Evolutionary conservation across 2,329 filamentous ascomycete genomes (phyloP).

Genomic region (Fusarium stilboides): DNA sequence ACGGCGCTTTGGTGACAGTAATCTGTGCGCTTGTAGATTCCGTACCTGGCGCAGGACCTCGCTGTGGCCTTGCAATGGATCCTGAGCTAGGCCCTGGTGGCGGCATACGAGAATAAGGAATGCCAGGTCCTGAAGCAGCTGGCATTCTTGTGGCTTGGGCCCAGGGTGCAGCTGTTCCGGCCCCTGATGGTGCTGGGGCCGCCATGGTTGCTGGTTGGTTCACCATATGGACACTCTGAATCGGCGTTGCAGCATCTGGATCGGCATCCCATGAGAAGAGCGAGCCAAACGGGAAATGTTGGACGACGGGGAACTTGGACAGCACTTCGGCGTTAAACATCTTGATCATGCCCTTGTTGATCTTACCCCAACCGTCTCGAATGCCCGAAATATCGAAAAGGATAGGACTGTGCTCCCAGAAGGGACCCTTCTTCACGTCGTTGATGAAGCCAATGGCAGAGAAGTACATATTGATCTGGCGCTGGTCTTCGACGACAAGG

Average conservation of each 20-base stretch:
- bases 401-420: slow-evolving; percentile 97
- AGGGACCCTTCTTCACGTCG: slow-evolving; percentile 95
- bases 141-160: slow-evolving; percentile 60
- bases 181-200: slow-evolving; percentile 38
- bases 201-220: slow-evolving; percentile 64
- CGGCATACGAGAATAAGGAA: slow-evolving; percentile 58
- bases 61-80: slow-evolving; percentile 44
- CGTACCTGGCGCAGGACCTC: slow-evolving; percentile 36
- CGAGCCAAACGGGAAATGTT: slow-evolving; percentile 90
- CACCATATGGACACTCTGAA: slow-evolving; percentile 69
- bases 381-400: slow-evolving; percentile 95
- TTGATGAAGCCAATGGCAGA: slow-evolving; percentile 97
- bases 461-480: slow-evolving; percentile 88
- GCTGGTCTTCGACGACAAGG: slow-evolving; percentile 75
- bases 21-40: slow-evolving; percentile 58
- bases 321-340: slow-evolving; percentile 99
- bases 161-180: slow-evolving; percentile 63
- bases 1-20: slow-evolving; percentile 63
- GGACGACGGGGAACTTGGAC: slow-evolving; percentile 97
- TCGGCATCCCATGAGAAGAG: slow-evolving; percentile 84
- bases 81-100: slow-evolving; percentile 51
- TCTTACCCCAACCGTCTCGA: slow-evolving; percentile 95
- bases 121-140: slow-evolving; percentile 53
- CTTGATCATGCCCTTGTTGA: slow-evolving; percentile 99
- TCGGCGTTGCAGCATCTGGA: slow-evolving; percentile 68